Evolutionary conservation across 2,329 filamentous ascomycete species (phyloP), one percentile per base, ranked within the genome.

Genomic region (Neonectria faginata): DNA sequence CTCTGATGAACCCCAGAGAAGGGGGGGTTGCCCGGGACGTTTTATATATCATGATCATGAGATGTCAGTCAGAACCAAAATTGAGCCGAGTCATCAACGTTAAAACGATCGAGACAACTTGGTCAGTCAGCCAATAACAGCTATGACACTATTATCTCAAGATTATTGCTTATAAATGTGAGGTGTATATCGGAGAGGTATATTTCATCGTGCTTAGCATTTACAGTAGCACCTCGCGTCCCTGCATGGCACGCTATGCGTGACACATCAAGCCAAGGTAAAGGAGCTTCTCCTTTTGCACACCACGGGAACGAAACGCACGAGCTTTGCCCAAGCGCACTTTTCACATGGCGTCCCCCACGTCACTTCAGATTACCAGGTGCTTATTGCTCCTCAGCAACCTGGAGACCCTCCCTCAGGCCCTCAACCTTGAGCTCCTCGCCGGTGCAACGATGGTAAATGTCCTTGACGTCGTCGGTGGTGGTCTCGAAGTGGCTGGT

Each of bases 401-500:
- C 91, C 78, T 89, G 89, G 74, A 92, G 86, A 47, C 91, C 92
- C 75, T 97, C 92, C 78, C 93, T 88, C 76, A 97, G 84, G 57
- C 93, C 93, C 82, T 97, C 92, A 57, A 97, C 93, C 76, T 93
- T 91, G 72, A 97, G 85, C 79, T 96, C 92, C 79, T 97, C 89
- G 60, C 94, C 93, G 66, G 91, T 89, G 72, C 91, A 91, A 74
- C 96, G 90, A 73, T 84, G 86, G 85, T 97, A 99, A 74, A 99
- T 93, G 79, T 98, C 93, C 83, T 91, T 91, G 77, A 99, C 94
- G 80, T 99, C 95, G 79, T 97, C 96, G 83, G 86, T 88, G 51
- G 84, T 87, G 39, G 93, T 97, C 88, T 99, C 96, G 76, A 99
- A 99, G 86, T 99, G 96, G 79, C 92, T 97, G 69, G 92, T 97